phyloP scores from a whole-genome alignment of 1,284 basidiomycete species.

The Sanghuangporus weigelae region DNA sequence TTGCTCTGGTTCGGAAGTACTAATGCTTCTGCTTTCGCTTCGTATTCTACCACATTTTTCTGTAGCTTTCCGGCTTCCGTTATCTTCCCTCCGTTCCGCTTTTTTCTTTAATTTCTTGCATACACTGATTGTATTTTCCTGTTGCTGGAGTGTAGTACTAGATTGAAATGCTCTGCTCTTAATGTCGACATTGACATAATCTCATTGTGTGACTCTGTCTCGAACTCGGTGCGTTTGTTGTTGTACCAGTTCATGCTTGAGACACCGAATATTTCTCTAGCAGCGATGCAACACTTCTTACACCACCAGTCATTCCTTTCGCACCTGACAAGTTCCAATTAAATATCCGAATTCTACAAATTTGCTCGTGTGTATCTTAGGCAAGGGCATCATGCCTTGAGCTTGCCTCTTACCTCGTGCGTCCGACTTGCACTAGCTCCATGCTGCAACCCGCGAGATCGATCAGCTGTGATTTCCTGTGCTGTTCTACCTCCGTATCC shows the following conservation, averaged over 20 bases:
- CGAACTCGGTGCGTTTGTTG: no score
- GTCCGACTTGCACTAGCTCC: neutral
- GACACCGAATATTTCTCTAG: no score
- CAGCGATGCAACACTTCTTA: no score
- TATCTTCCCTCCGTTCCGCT: neutral
- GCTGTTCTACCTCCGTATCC: neutral
- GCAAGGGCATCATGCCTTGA: neutral
- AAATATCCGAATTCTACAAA: neutral
- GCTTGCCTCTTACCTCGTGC: neutral
- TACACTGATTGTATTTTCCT: neutral
- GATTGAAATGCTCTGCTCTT: neutral
- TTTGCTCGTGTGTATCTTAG: neutral
- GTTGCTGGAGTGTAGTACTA: neutral
- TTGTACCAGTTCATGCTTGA: no score
- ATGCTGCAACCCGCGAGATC: neutral
- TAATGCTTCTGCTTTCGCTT: neutral
- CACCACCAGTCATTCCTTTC: no score
- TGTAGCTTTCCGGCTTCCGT: neutral
- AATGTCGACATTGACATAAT: no score
- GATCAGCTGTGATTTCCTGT: neutral
- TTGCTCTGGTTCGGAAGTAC: neutral
- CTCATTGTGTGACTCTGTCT: no score
- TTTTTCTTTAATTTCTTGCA: neutral
- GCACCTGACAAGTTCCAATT: no score
- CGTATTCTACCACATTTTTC: neutral